Evolutionary conservation across 139 green algal species (phyloP), one percentile per base, ranked within the genome.

Genomic region (Deuterostichococcus epilithicus): DNA sequence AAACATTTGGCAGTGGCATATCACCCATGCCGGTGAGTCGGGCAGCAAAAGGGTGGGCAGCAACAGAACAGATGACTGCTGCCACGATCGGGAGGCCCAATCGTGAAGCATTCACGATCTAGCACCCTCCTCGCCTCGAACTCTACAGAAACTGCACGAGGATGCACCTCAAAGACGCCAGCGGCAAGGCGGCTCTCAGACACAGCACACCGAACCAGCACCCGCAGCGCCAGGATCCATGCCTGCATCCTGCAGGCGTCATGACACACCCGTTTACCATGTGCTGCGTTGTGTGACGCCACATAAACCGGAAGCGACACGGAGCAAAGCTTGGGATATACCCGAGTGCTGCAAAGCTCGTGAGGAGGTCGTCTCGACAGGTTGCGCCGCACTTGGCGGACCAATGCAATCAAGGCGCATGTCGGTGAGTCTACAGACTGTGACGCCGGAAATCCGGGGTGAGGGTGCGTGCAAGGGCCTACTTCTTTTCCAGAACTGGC

Each of bases 201-300:
- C 30, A 73, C 68, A 25, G 72, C 75, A 58, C 80, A 68, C n/a
- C 67, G 75, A 60, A 79, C 77, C 42, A 82, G 38, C 34, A 82
- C 44, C 15, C 70, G 58, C 72, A 87, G 39, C 33, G 82, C 79
- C 5, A 74, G 67, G 39, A 78, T 30, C 82, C 82, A 86, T 63
- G 15, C 1, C 4, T 38, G 63, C 63, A 37, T 35, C 63, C n/a
- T 37, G 32, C 30, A 37, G 3, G 28, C 15, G 28, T 13, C 28
- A 69, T 8, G 3, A 10, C 5, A 18, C 59, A 33, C 10, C 59
- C 13, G 23, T 10, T 68, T n/a, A n/a, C 15, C 25, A 32, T 32
- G 5, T 68, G 20, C 25, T 68, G 15, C 13, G 15, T 60, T 60
- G 13, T 60, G 18, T 18, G 45, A 13, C 13, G 13, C 15, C 45